Conservation (phyloP, 2,329 filamentous ascomycete genomes). For the Eurotiales sp. region DNA sequence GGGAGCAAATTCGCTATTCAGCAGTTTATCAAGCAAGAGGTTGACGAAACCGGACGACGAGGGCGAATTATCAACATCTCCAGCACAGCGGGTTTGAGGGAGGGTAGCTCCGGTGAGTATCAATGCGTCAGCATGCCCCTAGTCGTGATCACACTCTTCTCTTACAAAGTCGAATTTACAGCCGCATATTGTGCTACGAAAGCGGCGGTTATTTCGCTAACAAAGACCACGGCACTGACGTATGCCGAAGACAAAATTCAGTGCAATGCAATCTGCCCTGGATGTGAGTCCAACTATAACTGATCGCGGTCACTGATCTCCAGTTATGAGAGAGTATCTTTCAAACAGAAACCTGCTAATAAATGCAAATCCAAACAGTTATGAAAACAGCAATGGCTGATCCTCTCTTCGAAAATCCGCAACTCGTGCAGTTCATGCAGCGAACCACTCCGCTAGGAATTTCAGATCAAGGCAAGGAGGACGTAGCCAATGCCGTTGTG, state of each 20-base stretch:
- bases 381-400: not conserved
- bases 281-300: no score
- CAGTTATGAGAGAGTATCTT: no score
- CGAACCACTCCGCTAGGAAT: no score
- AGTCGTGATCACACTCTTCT: not conserved
- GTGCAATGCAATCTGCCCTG: not conserved
- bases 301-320: no score
- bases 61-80: slow-evolving; percentile 4
- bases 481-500: not conserved
- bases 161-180: not conserved
- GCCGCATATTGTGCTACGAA: not conserved
- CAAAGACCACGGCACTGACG: not conserved
- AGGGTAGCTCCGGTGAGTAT: not conserved
- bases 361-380: no score
- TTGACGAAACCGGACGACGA: not conserved
- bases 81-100: not conserved
- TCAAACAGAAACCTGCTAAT: no score
- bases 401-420: not conserved
- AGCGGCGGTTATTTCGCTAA: not conserved
- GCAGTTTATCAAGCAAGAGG: not conserved
- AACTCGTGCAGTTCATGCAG: no score
- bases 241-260: not conserved
- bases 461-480: no score
- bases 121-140: not conserved
- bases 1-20: not conserved